Conservation (phyloP, 139 green algal genomes). For the Chlorella sp. region DNA sequence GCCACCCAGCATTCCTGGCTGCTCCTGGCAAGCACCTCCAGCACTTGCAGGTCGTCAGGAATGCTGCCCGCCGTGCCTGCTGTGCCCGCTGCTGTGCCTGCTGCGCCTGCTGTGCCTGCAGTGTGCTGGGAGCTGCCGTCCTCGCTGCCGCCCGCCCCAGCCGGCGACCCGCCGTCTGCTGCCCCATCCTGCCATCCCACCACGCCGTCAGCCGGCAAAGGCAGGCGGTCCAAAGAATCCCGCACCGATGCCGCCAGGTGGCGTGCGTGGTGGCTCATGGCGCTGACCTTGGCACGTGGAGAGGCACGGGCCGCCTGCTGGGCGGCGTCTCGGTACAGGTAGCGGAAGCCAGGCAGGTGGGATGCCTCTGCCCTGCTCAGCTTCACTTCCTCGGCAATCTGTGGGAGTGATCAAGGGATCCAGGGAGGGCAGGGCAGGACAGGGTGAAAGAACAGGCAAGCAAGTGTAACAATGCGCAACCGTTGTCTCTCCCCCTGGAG, state of each 20-base stretch:
- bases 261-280: constrained; percentile 44
- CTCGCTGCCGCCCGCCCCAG: not conserved
- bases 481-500: too few relatives aligned
- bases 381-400: constrained; percentile 27
- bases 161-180: not conserved
- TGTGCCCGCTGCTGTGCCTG: not conserved
- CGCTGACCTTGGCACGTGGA: constrained; percentile 42
- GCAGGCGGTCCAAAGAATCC: not conserved
- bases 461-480: too few relatives aligned
- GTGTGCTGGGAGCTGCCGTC: too few relatives aligned
- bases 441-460: not conserved
- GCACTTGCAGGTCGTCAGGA: not conserved
- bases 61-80: not conserved
- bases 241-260: constrained; percentile 17
- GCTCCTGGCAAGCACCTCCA: constrained; percentile 41
- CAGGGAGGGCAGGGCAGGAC: not conserved
- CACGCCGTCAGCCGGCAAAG: not conserved
- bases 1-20: constrained; percentile 49
- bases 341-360: constrained; percentile 47
- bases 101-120: not conserved
- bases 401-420: too few relatives aligned
- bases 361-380: not conserved
- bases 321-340: not conserved
- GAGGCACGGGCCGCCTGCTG: not conserved
- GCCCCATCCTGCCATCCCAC: not conserved